phyloP scores from a whole-genome alignment of 257 asterid species.

The Perilla frutescens region DNA sequence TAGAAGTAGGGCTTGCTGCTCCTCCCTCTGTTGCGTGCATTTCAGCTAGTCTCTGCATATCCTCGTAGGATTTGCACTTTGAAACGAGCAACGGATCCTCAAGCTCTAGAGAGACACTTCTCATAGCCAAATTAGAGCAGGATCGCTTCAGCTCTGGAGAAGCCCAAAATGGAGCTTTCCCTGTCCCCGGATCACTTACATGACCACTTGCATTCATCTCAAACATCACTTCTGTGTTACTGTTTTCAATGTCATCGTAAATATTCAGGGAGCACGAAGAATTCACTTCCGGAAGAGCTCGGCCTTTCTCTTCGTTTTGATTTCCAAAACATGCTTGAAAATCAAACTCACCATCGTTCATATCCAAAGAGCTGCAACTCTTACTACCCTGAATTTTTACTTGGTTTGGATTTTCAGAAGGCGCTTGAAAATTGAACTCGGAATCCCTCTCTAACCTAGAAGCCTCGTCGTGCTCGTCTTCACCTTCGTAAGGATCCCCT shows the following conservation, averaged over 20 bases:
- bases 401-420: constrained; percentile 26
- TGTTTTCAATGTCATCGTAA: constrained; percentile 25
- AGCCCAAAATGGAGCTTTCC: constrained; percentile 48
- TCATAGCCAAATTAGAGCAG: constrained; percentile 61
- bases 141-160: constrained; percentile 64
- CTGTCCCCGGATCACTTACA: constrained; percentile 69
- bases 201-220: constrained; percentile 55
- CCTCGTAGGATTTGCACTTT: constrained; percentile 58
- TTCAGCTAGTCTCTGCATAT: constrained; percentile 54
- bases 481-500: constrained; percentile 58
- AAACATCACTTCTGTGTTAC: constrained; percentile 34
- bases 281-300: constrained; percentile 27
- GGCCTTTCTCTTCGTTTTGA: constrained; percentile 41
- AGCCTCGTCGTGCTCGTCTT: constrained; percentile 60
- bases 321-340: constrained; percentile 39
- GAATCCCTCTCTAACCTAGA: constrained; percentile 50
- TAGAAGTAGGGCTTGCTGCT: constrained; percentile 55
- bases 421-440: constrained; percentile 52
- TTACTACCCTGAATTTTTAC: constrained; percentile 25
- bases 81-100: constrained; percentile 38
- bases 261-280: constrained; percentile 28
- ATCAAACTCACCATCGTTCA: constrained; percentile 43
- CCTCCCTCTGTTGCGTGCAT: constrained; percentile 34
- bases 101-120: constrained; percentile 41
- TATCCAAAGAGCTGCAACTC: constrained; percentile 31